Conservation (phyloP, 192 early-diverging fungal species). For the Entomortierella parvispora region DNA sequence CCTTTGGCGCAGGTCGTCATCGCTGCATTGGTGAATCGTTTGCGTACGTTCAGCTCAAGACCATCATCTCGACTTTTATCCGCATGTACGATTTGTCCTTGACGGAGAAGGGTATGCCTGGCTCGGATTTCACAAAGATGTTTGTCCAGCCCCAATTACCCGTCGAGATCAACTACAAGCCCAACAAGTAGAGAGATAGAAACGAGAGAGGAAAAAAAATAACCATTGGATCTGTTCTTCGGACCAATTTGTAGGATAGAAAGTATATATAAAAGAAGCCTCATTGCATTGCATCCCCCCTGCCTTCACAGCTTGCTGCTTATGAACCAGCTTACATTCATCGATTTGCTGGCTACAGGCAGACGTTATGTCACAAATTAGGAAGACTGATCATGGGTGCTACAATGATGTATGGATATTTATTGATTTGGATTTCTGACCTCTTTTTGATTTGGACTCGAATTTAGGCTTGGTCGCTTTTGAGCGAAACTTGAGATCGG, state of each 20-base stretch:
- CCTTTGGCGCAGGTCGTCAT: constrained; percentile 98
- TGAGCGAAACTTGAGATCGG: no score
- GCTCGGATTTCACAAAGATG: constrained; percentile 89
- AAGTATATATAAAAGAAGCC: neutral
- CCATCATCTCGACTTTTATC: constrained; percentile 85
- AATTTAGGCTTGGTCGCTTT: no score
- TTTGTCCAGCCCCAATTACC: constrained; percentile 87
- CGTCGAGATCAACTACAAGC: constrained; percentile 51
- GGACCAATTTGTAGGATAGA: no score
- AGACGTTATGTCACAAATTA: no score
- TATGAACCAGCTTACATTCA: no score
- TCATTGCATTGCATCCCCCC: neutral
- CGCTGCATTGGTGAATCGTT: constrained; percentile 99
- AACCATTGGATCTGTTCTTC: neutral
- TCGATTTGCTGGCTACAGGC: no score
- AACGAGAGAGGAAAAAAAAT: neutral
- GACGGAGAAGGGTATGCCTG: constrained; percentile 78
- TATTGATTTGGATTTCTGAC: no score
- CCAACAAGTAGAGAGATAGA: constrained; percentile 22
- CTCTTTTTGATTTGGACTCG: no score
- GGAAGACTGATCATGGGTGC: no score
- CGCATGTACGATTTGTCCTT: constrained; percentile 81
- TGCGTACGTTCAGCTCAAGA: constrained; percentile 96
- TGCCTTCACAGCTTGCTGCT: no score
- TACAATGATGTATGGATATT: no score